Evolutionary conservation across 2,329 filamentous ascomycete genomes (phyloP), one percentile per base, ranked within the genome.

Genomic region (Colletotrichum sp.): DNA sequence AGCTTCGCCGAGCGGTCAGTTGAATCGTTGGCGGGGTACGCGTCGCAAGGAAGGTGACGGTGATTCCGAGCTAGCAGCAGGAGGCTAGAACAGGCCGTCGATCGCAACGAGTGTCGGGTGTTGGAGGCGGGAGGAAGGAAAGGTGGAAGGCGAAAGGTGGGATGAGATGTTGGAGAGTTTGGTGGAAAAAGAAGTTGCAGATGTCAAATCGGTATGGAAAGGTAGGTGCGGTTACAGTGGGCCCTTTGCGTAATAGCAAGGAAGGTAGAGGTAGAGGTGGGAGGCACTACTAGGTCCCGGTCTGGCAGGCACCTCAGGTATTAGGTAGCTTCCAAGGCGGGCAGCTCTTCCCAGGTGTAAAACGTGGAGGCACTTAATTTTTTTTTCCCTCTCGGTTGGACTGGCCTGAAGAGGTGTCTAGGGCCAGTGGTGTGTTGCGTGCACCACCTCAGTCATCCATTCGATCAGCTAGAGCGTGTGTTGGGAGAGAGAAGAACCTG

Each of bases 1-100:
- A 85, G 84, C 81, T 85, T 80, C 78, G 80, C 81, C 80, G 65
- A 71, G 71, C 39, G 39, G 49, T 52, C 18, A n/a, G 32, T 55
- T 32, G n/a, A 21, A 21, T 49, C 30, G 66, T 71, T 34, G 34
- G 30, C 34, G 15, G 21, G 44, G 55, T 71, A 59, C 66, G 52
- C 28, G 67, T 76, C 60, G 66, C 62, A 60, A 24, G 64, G 26
- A n/a, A 49, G 13, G 10, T 15, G 15, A 21, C 49, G 9, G 39
- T 30, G 30, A 15, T 70, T 68, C 60, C 32, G 36, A 52, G 39
- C 60, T 60, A 67, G 72, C 24, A 76, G 49, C 66, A 65, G 36
- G 16, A 28, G 59, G 34, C 32, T 36, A 74, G 18, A 65, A 39
- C 44, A 52, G 60, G 44, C 60, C 71, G 74, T 64, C 65, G 59